These are phyloP conservation scores for Emergomyces orientalis DNA, from an alignment of 2,329 filamentous ascomycete genomes.

Conservation along the genomic window DNA sequence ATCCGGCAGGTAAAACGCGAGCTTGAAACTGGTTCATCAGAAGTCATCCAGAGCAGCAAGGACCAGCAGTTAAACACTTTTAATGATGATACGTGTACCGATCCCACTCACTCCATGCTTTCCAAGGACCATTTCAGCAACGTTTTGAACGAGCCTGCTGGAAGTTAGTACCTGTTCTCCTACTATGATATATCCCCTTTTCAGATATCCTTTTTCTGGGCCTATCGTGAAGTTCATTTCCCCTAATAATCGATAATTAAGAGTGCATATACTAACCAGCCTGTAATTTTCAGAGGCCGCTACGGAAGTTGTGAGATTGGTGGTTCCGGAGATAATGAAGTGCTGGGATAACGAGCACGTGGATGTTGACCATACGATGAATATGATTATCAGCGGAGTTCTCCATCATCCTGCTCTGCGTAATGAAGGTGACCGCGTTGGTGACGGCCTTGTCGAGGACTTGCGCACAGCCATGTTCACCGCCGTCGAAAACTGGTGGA, in stretches of 20 bases:
- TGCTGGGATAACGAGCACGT: conserved; percentile 71
- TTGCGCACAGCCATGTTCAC: conserved; percentile 69
- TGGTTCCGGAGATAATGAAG: conserved; percentile 78
- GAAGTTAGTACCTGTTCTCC: conserved; percentile 40
- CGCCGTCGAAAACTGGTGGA: conserved; percentile 80
- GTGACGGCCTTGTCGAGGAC: no score
- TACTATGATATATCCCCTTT: not conserved
- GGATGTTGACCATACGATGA: conserved; percentile 61
- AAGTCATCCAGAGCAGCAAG: conserved; percentile 77
- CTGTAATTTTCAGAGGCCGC: not conserved
- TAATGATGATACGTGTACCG: conserved; percentile 61
- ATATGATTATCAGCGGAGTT: conserved; percentile 70
- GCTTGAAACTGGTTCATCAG: conserved; percentile 72
- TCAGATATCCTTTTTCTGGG: not conserved
- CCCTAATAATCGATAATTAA: conserved; percentile 38
- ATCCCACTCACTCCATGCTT: conserved; percentile 92
- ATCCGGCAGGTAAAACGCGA: conserved; percentile 80
- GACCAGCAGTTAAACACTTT: conserved; percentile 83
- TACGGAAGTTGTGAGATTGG: conserved; percentile 64
- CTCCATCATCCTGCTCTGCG: conserved; percentile 82
- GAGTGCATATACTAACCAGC: not conserved
- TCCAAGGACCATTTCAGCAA: conserved; percentile 95
- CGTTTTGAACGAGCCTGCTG: conserved; percentile 78
- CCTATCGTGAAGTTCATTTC: not conserved
- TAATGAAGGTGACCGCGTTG: no score